Base-by-base conservation (phyloP, 192 early-diverging fungal species). In the Backusella morwellensis region DNA sequence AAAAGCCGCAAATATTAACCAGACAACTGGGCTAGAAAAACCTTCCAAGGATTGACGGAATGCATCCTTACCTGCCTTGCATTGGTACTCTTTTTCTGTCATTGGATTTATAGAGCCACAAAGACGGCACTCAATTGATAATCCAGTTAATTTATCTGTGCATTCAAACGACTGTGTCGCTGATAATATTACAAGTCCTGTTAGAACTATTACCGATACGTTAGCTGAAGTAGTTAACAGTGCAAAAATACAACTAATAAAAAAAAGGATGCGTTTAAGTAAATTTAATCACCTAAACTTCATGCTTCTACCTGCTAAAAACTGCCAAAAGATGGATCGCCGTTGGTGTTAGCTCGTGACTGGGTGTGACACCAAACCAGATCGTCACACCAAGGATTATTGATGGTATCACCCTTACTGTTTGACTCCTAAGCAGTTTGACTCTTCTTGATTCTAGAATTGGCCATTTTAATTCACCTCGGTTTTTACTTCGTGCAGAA, bases 1-100 rank as follows among this genome's bases (percentile, higher is more conserved):
- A 70, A 94, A 94, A 1, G 92, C 91, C 35, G 82, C 84, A 78
- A 93, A 90, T 4, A 93, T 89, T 7, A 94, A 85, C 91, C 90
- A 94, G 4, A 87, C 79, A 0, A 92, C 81, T 6, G 85, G 85
- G 68, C 88, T 89, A 0, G 88, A 86, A 74, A 92, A 94, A 0
- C 91, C 90, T 26, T 44, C 12, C 42, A 44, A 77, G 0, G 89
- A 86, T 29, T 87, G 87, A 4, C 83, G 78, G 79, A 91, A 91
- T 40, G 88, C 83, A 47, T 88, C 87, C 21, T 88, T 86, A 11
- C 83, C 80, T 1, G 85, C 87, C 29, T 86, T 81, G 76, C 89
- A 92, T 44, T 87, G 83, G 84, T 87, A 88, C 0, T 66, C 29
- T 5, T 36, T 73, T 63, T 82, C 80, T 32, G 78, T 81, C 70